phyloP scores from a whole-genome alignment of 1,284 basidiomycete genomes.

The Cutaneotrichosporon cyanovorans region DNA sequence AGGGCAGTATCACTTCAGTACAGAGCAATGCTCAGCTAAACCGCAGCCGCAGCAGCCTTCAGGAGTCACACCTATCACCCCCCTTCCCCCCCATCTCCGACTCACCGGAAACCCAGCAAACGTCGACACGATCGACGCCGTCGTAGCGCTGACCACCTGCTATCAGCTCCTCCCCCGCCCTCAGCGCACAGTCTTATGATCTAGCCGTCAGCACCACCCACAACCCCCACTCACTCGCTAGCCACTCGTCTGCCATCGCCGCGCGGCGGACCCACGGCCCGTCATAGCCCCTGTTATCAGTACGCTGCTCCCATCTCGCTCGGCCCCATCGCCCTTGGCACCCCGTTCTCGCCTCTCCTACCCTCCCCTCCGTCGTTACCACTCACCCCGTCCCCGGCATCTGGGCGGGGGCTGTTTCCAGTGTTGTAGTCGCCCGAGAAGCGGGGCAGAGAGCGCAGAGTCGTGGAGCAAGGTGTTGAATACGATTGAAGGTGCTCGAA shows the following conservation, averaged over 20 bases:
- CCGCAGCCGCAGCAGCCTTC: no score
- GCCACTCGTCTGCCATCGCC: constrained; percentile 7
- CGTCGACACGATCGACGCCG: constrained; percentile 45
- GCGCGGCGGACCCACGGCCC: constrained; percentile 11
- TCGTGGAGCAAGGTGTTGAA: not conserved
- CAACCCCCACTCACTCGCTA: constrained; percentile 1
- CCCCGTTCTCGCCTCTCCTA: not conserved
- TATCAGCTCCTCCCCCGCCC: not conserved
- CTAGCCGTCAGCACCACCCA: not conserved
- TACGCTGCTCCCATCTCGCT: not conserved
- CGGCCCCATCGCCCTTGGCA: not conserved
- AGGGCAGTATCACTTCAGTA: no score
- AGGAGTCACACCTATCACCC: no score
- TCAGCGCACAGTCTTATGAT: not conserved
- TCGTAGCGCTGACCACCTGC: constrained; percentile 43
- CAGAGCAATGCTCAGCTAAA: no score
- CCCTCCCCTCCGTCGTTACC: not conserved
- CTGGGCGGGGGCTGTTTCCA: not conserved
- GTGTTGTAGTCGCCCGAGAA: not conserved
- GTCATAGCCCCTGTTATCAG: constrained; percentile 8
- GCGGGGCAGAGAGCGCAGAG: not conserved
- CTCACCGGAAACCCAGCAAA: constrained; percentile 46
- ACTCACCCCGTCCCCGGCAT: not conserved
- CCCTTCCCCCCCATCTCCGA: no score
- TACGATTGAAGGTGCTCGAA: not conserved